phyloP scores from a whole-genome alignment of 306 rosid genomes.

The Cucurbita pepo region DNA sequence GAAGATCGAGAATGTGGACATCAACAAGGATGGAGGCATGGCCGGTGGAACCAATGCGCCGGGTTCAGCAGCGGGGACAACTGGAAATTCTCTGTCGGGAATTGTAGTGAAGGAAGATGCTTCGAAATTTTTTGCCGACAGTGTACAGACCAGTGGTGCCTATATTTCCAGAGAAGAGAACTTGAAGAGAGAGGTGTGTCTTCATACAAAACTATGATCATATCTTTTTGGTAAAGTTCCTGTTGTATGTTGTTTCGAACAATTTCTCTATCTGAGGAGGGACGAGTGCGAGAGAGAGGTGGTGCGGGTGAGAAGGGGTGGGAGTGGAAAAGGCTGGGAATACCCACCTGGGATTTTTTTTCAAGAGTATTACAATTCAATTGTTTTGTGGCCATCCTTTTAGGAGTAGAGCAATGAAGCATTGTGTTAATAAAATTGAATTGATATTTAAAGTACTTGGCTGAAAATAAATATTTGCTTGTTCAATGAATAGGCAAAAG shows the following conservation, averaged over 20 bases:
- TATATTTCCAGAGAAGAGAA: constrained; percentile 83
- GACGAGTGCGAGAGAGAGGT: background rate
- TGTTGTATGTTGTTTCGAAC: background rate
- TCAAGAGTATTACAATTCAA: background rate
- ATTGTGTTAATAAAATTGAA: background rate
- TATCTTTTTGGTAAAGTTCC: background rate
- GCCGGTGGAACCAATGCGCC: constrained; percentile 14
- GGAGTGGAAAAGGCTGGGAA: background rate
- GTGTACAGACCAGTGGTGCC: constrained; percentile 90
- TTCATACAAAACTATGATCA: background rate
- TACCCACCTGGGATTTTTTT: background rate
- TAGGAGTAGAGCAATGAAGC: background rate
- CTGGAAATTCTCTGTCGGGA: constrained; percentile 32
- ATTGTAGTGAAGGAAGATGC: constrained; percentile 74
- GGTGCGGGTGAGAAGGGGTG: background rate
- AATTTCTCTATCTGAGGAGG: background rate
- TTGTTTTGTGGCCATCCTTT: background rate
- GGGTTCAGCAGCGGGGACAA: constrained; percentile 11
- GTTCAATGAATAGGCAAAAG: background rate
- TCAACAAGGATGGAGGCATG: constrained; percentile 31
- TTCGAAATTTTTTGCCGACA: constrained; percentile 71
- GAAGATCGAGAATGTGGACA: constrained; percentile 55
- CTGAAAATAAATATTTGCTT: background rate
- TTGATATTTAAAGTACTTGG: background rate
- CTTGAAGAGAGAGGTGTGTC: constrained; percentile 57